Conservation (phyloP, 1,139 yeast species). For the Taphrina wiesneri region DNA sequence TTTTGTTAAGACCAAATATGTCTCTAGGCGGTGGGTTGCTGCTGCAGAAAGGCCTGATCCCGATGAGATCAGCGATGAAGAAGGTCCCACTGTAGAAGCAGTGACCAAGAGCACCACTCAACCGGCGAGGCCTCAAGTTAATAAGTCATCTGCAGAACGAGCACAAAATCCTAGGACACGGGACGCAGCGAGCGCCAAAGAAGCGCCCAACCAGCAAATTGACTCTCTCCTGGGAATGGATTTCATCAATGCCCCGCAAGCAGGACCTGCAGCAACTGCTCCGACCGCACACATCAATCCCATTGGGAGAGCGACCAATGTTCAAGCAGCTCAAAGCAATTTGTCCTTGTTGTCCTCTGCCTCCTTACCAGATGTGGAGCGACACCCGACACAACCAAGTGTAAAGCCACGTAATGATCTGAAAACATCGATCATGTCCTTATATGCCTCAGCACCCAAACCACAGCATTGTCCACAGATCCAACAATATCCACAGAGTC, state of each 20-base stretch:
- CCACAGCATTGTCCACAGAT: constrained; percentile 34
- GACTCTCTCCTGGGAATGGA: constrained; percentile 46
- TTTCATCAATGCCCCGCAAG: constrained; percentile 40
- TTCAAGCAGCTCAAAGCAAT: not conserved
- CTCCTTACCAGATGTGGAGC: not conserved
- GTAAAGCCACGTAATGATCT: constrained; percentile 61
- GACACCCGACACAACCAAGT: constrained; percentile 37
- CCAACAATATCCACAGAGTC: not conserved
- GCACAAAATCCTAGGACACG: constrained; percentile 37
- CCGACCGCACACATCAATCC: constrained; percentile 36
- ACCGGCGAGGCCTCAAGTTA: constrained; percentile 34
- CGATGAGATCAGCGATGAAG: constrained; percentile 43
- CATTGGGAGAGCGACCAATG: not conserved
- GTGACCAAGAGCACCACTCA: constrained; percentile 31
- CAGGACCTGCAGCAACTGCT: constrained; percentile 38
- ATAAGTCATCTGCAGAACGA: not conserved
- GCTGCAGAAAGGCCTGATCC: constrained; percentile 62
- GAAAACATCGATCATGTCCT: constrained; percentile 83
- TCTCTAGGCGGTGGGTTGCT: constrained; percentile 78
- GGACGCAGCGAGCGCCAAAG: constrained; percentile 3
- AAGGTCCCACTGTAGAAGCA: constrained; percentile 1
- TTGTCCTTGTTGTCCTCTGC: constrained; percentile 21
- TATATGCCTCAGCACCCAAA: constrained; percentile 70
- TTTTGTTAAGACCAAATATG: constrained; percentile 89
- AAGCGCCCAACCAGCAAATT: constrained; percentile 33